Base-by-base conservation (phyloP, 169 alveolate species). In the Neospora caninum region DNA sequence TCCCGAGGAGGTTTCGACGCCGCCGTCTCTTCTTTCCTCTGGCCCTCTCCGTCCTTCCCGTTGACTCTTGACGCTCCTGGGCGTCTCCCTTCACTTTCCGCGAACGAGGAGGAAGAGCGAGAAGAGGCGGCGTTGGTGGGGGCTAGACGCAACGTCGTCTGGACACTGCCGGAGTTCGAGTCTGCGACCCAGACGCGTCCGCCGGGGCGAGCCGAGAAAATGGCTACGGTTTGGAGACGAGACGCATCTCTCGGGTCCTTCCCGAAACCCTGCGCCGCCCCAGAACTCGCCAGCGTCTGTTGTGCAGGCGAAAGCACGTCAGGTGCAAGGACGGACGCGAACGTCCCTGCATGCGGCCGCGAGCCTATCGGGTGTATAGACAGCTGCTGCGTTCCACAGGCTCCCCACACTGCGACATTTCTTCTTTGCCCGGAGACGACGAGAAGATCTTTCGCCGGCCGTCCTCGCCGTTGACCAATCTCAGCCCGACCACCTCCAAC, bases 141-240 rank as follows among this genome's bases (percentile, higher is more conserved):
- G 7, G 34, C 86, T 2, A 78, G 42, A n/a, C 86, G 86, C 31
- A 78, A n/a, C 86, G 86, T 78, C 43, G 86, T n/a, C 10, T 78
- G 86, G 1, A 78, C 86, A 16, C 31, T n/a, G 39, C 86, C 86
- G 1, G 86, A 36, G 1, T 4, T 20, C 43, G 20, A 78, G 45
- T 78, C 86, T 0, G 86, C 86, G 43, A 78, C 45, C 86, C 86
- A 78, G 39, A 78, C 86, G 29, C 86, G 86, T 16, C 86, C 86
- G 4, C 86, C 86, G 18, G 86, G 86, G 7, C 86, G 39, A 36
- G 86, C 39, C 18, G 86, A 18, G 45, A 78, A 78, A n/a, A 78
- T n/a, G 13, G 86, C 86, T 2, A 78, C 86, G 7, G 34, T 4
- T 49, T 49, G 22, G 22, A 7, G 22, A 49, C 58, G 22, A 4